These are phyloP conservation scores for Penicillium daleae DNA, from an alignment of 495 filamentous ascomycete genomes.

Conservation along the genomic window DNA sequence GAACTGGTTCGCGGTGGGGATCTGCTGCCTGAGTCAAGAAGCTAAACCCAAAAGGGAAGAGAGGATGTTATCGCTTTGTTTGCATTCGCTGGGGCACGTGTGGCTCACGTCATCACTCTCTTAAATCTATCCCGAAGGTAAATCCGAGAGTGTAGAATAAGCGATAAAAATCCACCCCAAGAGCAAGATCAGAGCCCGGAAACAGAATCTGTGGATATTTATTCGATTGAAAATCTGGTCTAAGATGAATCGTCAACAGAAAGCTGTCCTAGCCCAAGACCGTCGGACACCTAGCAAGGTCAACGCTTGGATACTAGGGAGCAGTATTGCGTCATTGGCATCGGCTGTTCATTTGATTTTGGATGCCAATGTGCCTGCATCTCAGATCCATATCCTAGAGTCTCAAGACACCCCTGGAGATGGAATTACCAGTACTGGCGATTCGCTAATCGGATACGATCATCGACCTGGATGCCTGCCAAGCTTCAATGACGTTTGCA, in stretches of 20 bases:
- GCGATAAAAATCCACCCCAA: background rate
- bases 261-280: background rate
- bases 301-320: conserved; percentile 40
- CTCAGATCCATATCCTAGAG: conserved; percentile 49
- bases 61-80: background rate
- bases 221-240: background rate
- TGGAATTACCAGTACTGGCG: conserved; percentile 38
- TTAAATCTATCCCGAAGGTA: background rate
- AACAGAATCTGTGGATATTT: background rate
- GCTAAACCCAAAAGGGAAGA: background rate
- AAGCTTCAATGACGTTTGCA: conserved; percentile 41
- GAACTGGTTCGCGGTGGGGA: too few relatives aligned
- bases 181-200: background rate
- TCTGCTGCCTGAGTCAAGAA: background rate
- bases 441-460: conserved; percentile 43
- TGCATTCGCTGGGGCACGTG: background rate
- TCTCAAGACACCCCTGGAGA: conserved; percentile 33
- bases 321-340: conserved; percentile 46
- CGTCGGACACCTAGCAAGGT: background rate
- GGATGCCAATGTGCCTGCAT: conserved; percentile 45
- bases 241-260: background rate
- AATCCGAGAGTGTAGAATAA: background rate
- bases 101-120: background rate
- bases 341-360: conserved; percentile 47
- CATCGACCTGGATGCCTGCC: conserved; percentile 42